A percentile compares a stretch with the other conserved stretches of the same genome.
phyloP scores from a whole-genome alignment of 345 rosid genomes.

The Garcia nutans region DNA sequence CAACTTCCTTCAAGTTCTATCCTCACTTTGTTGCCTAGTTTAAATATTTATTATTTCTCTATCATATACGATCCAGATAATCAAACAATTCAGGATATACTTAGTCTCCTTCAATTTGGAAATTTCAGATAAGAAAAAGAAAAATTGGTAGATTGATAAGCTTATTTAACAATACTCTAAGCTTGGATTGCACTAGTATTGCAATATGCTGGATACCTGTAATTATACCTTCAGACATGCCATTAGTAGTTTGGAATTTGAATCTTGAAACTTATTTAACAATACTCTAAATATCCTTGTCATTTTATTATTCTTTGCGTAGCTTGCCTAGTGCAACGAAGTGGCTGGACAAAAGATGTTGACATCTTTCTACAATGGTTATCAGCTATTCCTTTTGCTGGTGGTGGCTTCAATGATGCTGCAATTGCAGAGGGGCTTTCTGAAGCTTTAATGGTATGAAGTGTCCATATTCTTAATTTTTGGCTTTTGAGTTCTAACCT shows the following conservation, averaged over 20 bases:
- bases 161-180: neutral
- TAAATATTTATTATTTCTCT: neutral
- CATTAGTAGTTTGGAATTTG: neutral
- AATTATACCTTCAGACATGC: neutral
- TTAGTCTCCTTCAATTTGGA: neutral
- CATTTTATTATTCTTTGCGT: constrained; percentile 12
- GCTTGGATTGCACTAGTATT: neutral
- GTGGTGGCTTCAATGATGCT: constrained; percentile 92
- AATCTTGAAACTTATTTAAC: neutral
- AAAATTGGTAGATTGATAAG: neutral
- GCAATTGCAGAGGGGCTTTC: constrained; percentile 98
- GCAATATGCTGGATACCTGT: neutral
- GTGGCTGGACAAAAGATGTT: constrained; percentile 93
- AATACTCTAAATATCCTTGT: no score
- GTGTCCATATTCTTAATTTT: constrained; percentile 12
- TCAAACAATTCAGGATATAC: neutral
- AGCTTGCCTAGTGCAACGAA: constrained; percentile 90
- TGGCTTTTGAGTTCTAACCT: neutral
- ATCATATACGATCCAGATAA: neutral
- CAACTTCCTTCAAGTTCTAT: neutral
- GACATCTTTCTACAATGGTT: constrained; percentile 81
- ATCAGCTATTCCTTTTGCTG: constrained; percentile 66
- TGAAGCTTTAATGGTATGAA: constrained; percentile 84
- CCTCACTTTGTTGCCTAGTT: neutral
- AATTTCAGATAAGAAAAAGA: neutral